A percentile compares a stretch with the other conserved stretches of the same genome.
These are phyloP conservation scores for Boeremia exigua DNA, from an alignment of 2,329 filamentous ascomycete species.

Conservation along the genomic window DNA sequence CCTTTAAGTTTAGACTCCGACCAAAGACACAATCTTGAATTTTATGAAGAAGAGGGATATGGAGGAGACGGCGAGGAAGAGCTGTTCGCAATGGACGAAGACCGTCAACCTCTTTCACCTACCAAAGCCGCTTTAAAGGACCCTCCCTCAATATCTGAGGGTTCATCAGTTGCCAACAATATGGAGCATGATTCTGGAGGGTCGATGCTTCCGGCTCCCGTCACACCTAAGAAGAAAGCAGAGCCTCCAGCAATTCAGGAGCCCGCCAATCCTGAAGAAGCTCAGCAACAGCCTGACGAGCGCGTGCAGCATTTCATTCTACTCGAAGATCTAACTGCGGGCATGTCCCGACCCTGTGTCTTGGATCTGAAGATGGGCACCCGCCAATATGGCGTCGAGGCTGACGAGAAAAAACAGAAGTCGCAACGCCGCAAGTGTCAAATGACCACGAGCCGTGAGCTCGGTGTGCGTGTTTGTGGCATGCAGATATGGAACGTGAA, in stretches of 20 bases:
- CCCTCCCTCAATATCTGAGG: conserved; percentile 2
- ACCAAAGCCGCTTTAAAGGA: conserved; percentile 10
- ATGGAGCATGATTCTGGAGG: conserved; percentile 20
- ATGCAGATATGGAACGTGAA: conserved; percentile 94
- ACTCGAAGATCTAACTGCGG: conserved; percentile 91
- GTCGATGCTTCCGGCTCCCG: conserved; percentile 44
- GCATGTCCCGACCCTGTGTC: conserved; percentile 96
- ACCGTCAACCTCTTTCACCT: conserved; percentile 25
- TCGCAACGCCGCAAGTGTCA: conserved; percentile 94
- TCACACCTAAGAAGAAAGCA: conserved; percentile 23
- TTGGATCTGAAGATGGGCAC: conserved; percentile 99
- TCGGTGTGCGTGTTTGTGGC: conserved; percentile 92
- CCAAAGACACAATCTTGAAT: conserved; percentile 79
- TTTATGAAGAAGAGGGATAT: conserved; percentile 89
- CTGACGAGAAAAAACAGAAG: conserved; percentile 86
- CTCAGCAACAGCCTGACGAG: conserved; percentile 55
- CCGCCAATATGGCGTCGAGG: conserved; percentile 93
- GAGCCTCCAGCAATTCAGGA: conserved; percentile 18
- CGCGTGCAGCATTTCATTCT: conserved; percentile 92
- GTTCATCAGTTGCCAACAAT: neutral
- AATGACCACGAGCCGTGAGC: conserved; percentile 85
- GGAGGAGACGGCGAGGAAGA: conserved; percentile 76
- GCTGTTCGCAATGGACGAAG: conserved; percentile 72
- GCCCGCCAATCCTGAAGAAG: conserved; percentile 53
- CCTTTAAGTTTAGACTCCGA: conserved; percentile 68